A percentile compares a stretch with the other conserved stretches of the same genome.
Evolutionary conservation across 768 basidiomycete genomes (phyloP).

Genomic region (Suillus spraguei): DNA sequence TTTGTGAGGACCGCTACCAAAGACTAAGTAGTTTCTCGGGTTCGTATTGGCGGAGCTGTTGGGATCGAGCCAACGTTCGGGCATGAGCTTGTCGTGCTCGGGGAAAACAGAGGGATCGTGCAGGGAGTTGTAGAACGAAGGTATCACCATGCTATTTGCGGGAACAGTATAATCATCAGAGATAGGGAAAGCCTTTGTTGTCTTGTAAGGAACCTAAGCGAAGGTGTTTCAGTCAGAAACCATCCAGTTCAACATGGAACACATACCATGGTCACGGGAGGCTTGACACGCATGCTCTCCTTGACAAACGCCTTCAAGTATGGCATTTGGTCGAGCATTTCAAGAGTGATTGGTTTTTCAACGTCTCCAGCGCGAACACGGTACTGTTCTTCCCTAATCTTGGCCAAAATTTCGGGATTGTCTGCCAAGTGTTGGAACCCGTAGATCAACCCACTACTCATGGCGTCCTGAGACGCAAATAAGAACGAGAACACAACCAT

Average conservation of each 20-base stretch:
- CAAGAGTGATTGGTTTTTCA: conserved; percentile 78
- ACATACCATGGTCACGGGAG: conserved; percentile 92
- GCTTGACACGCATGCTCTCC: conserved; percentile 88
- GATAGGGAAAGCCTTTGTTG: conserved; percentile 91
- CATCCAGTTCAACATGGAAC: background rate
- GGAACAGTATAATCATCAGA: conserved; percentile 91
- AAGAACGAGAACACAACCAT: conserved; percentile 97
- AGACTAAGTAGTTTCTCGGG: conserved; percentile 95
- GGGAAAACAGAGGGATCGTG: conserved; percentile 90
- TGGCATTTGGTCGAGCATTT: conserved; percentile 89
- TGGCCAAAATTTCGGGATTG: conserved; percentile 83
- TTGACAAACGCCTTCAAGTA: conserved; percentile 93
- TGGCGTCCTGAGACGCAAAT: conserved; percentile 96
- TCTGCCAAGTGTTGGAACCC: conserved; percentile 97
- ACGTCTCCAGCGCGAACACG: conserved; percentile 78
- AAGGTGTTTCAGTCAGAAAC: conserved; percentile 16
- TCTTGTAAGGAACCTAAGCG: conserved; percentile 86
- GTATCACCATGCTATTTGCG: conserved; percentile 90
- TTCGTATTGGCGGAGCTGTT: conserved; percentile 75
- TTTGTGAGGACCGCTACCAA: conserved; percentile 90
- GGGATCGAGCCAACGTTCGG: conserved; percentile 93
- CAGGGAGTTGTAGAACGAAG: conserved; percentile 88
- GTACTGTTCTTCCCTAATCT: conserved; percentile 90
- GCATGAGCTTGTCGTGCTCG: conserved; percentile 78
- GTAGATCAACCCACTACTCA: conserved; percentile 96